phyloP scores from a whole-genome alignment of 2,329 filamentous ascomycete genomes.

The Colletotrichum echinochloae region DNA sequence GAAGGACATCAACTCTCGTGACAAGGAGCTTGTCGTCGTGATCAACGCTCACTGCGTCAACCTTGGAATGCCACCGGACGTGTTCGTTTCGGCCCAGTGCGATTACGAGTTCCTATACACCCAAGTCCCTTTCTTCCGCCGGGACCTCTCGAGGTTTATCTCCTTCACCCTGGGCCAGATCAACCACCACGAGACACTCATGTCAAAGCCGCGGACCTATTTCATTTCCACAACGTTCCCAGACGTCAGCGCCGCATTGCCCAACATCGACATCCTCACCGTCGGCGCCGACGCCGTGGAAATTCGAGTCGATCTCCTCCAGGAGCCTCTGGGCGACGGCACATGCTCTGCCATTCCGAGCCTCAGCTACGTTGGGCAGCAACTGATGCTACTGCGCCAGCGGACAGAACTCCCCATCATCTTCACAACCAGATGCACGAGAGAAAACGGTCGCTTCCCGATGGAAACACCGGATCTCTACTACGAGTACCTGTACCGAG shows the following conservation, averaged over 20 bases:
- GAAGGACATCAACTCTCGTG: slow-evolving; percentile 67
- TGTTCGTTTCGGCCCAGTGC: slow-evolving; percentile 73
- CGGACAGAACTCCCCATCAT: slow-evolving; percentile 91
- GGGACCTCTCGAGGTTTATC: slow-evolving; percentile 82
- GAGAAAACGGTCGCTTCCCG: slow-evolving; percentile 85
- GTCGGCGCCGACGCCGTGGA: slow-evolving; percentile 90
- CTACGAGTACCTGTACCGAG: slow-evolving; percentile 83
- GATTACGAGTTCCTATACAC: slow-evolving; percentile 92
- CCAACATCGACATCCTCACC: slow-evolving; percentile 87
- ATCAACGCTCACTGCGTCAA: slow-evolving; percentile 84
- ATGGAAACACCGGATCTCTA: slow-evolving; percentile 83
- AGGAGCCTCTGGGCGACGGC: slow-evolving; percentile 75
- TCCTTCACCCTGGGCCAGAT: slow-evolving; percentile 85
- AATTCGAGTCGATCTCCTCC: slow-evolving; percentile 83
- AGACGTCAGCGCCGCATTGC: slow-evolving; percentile 83
- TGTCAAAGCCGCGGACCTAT: slow-evolving; percentile 82
- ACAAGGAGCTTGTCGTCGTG: slow-evolving; percentile 70
- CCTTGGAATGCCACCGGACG: slow-evolving; percentile 76
- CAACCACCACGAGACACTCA: slow-evolving; percentile 80
- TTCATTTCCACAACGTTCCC: slow-evolving; percentile 91
- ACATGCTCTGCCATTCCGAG: slow-evolving; percentile 76
- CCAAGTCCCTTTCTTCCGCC: slow-evolving; percentile 75
- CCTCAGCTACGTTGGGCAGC: slow-evolving; percentile 85
- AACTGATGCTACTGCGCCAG: slow-evolving; percentile 86
- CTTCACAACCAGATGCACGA: slow-evolving; percentile 85